Conservation (phyloP, 169 alveolate species). For the Plasmodium reichenowi region DNA sequence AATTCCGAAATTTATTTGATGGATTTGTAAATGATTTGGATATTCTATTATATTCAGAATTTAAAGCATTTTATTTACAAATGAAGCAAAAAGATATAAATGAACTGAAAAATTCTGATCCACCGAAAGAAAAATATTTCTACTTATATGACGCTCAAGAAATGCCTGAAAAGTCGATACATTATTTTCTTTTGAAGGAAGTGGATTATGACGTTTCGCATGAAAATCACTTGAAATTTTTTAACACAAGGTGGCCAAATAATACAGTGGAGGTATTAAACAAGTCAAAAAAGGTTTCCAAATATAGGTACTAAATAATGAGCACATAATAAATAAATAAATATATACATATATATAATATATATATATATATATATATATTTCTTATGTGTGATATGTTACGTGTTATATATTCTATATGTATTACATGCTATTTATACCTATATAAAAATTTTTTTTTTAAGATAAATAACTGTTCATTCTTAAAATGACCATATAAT, state of each 20-base stretch:
- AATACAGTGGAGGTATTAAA: conserved; percentile 68
- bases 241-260: conserved; percentile 76
- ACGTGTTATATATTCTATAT: neutral
- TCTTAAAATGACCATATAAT: too few relatives aligned
- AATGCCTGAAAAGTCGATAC: conserved; percentile 47
- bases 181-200: conserved; percentile 61
- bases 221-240: conserved; percentile 54
- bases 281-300: conserved; percentile 7
- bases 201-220: conserved; percentile 69
- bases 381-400: neutral
- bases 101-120: conserved; percentile 36
- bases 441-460: too few relatives aligned
- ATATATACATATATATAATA: too few relatives aligned
- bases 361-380: neutral
- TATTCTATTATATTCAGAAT: conserved; percentile 62
- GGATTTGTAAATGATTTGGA: conserved; percentile 63
- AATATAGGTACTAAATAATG: conserved; percentile 2
- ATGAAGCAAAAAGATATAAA: conserved; percentile 65
- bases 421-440: neutral
- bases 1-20: conserved; percentile 52
- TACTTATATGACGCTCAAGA: conserved; percentile 75
- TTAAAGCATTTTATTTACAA: conserved; percentile 65
- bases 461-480: too few relatives aligned
- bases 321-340: neutral
- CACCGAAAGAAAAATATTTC: conserved; percentile 76